These are phyloP conservation scores for Lathyrus oleraceus DNA, from an alignment of 306 rosid species.

Conservation along the genomic window DNA sequence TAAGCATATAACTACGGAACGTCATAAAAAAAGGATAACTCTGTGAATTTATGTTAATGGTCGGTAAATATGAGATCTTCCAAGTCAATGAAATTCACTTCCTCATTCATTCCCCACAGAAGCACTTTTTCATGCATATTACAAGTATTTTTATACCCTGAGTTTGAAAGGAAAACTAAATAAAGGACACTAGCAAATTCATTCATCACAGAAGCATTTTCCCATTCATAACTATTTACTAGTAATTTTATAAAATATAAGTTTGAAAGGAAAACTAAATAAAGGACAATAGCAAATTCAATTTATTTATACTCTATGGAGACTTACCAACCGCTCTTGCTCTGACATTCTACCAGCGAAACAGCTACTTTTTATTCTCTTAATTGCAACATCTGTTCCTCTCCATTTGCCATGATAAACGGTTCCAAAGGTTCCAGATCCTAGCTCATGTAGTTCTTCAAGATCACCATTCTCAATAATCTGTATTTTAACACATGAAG, in stretches of 20 bases:
- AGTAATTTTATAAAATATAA: slow-evolving; percentile 4
- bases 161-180: slow-evolving; percentile 19
- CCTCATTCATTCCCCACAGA: slow-evolving; percentile 3
- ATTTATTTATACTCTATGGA: slow-evolving; percentile 26
- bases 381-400: slow-evolving; percentile 96
- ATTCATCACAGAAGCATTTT: not conserved
- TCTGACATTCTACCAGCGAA: slow-evolving; percentile 79
- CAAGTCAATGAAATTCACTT: slow-evolving; percentile 27
- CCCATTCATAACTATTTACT: slow-evolving; percentile 11
- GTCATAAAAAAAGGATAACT: not conserved
- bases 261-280: slow-evolving; percentile 20
- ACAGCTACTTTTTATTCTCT: slow-evolving; percentile 92
- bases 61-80: slow-evolving; percentile 27
- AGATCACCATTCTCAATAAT: slow-evolving; percentile 77
- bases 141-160: slow-evolving; percentile 15
- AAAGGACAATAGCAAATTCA: slow-evolving; percentile 15
- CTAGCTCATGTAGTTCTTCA: slow-evolving; percentile 81
- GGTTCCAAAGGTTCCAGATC: slow-evolving; percentile 98
- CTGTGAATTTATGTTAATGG: not conserved
- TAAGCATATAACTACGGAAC: slow-evolving; percentile 17
- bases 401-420: slow-evolving; percentile 98
- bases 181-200: slow-evolving; percentile 16
- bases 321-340: slow-evolving; percentile 88
- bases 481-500: slow-evolving; percentile 52
- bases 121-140: not conserved